A percentile compares a stretch with the other conserved stretches of the same genome.
phyloP scores from a whole-genome alignment of 1,284 basidiomycete genomes.

The Cutaneotrichosporon sp. region DNA sequence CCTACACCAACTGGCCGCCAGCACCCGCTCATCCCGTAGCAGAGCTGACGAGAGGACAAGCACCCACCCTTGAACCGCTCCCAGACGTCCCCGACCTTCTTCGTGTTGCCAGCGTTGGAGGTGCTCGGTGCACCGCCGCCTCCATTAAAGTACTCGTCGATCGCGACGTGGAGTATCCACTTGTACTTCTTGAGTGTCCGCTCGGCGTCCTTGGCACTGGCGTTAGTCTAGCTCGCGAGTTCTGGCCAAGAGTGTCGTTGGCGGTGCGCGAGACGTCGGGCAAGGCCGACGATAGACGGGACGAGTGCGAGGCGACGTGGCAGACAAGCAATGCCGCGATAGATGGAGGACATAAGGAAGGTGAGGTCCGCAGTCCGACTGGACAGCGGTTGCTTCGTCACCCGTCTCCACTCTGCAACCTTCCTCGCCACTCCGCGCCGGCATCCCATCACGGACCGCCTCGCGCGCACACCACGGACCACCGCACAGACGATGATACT shows the following conservation, averaged over 20 bases:
- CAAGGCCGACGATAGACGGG: too few relatives aligned
- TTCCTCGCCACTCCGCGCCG: too few relatives aligned
- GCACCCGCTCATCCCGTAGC: too few relatives aligned
- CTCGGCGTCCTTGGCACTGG: conserved; percentile 41
- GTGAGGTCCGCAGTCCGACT: background rate
- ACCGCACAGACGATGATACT: conserved; percentile 17
- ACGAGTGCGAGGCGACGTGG: too few relatives aligned
- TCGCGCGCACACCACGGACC: background rate
- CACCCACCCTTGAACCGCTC: conserved; percentile 51
- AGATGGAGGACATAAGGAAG: too few relatives aligned
- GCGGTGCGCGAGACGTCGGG: background rate
- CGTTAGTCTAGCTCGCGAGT: background rate
- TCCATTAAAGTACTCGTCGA: conserved; percentile 49
- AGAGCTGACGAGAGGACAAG: too few relatives aligned
- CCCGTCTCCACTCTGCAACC: too few relatives aligned
- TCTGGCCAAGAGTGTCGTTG: background rate
- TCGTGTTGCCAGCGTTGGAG: conserved; percentile 26
- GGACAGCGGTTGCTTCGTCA: too few relatives aligned
- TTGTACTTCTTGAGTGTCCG: conserved; percentile 51
- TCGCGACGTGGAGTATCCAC: conserved; percentile 39
- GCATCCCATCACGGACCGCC: background rate
- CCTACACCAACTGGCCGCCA: too few relatives aligned
- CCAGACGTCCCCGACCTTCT: conserved; percentile 53
- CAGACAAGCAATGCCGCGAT: too few relatives aligned
- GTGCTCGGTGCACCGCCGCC: conserved; percentile 18